Evolutionary conservation across 345 rosid species (phyloP).

Genomic region (Citrus cavaleriei): DNA sequence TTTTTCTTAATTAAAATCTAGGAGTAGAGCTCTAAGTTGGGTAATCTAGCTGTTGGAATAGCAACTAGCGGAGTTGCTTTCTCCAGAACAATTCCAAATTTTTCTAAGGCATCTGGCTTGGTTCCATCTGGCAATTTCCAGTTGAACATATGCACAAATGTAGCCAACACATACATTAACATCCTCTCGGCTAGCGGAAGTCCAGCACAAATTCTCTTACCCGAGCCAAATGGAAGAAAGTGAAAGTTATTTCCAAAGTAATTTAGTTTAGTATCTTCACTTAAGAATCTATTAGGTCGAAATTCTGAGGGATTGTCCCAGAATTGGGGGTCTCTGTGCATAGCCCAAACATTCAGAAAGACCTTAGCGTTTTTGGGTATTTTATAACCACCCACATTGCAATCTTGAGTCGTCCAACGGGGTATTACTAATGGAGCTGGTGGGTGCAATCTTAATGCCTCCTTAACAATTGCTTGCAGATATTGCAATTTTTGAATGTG

Average conservation of each 20-base stretch:
- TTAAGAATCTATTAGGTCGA: constrained; percentile 22
- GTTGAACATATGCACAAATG: constrained; percentile 26
- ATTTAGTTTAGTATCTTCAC: not conserved
- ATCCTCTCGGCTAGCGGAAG: constrained; percentile 28
- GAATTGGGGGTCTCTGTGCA: not conserved
- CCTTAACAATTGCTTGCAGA: not conserved
- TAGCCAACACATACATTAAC: constrained; percentile 20
- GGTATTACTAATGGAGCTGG: not conserved
- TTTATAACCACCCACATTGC: not conserved
- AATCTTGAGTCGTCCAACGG: not conserved
- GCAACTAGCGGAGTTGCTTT: not conserved
- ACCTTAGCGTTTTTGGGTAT: no score
- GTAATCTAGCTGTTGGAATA: not conserved
- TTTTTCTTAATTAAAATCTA: no score
- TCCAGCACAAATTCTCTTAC: constrained; percentile 37
- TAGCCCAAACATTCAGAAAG: no score
- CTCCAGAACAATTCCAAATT: constrained; percentile 12
- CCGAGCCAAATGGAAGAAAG: constrained; percentile 41
- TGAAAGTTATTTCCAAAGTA: constrained; percentile 23
- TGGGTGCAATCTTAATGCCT: not conserved
- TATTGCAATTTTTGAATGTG: not conserved
- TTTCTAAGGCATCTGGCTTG: not conserved
- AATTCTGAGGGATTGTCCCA: constrained; percentile 29
- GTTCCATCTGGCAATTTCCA: constrained; percentile 27
- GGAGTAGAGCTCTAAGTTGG: not conserved